These are phyloP conservation scores for Alternaria gaisen DNA, from an alignment of 2,329 filamentous ascomycete species.

Conservation along the genomic window DNA sequence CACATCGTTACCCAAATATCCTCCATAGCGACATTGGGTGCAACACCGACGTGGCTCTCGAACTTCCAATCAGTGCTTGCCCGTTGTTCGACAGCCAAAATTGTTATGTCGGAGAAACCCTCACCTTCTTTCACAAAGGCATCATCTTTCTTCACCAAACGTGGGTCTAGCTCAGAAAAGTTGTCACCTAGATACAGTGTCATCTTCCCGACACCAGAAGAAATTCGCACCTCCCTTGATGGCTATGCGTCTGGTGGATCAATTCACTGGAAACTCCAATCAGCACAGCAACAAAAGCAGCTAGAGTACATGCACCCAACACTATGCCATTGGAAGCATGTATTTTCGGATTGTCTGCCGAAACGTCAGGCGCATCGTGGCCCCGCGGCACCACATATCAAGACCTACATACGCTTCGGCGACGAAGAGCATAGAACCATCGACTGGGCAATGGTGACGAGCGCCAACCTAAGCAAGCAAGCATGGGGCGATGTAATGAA, in stretches of 20 bases:
- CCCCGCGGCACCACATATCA: slow-evolving; percentile 84
- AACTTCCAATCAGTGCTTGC: slow-evolving; percentile 57
- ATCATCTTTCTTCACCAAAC: slow-evolving; percentile 22
- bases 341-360: background rate
- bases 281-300: slow-evolving; percentile 75
- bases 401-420: slow-evolving; percentile 81
- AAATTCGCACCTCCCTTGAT: slow-evolving; percentile 78
- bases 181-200: slow-evolving; percentile 70
- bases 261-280: slow-evolving; percentile 82
- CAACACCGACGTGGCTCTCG: slow-evolving; percentile 75
- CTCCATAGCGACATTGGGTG: slow-evolving; percentile 81
- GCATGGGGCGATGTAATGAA: slow-evolving; percentile 79
- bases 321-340: slow-evolving; percentile 75
- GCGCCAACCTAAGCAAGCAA: slow-evolving; percentile 90
- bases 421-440: slow-evolving; percentile 59
- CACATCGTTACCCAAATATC: slow-evolving; percentile 72
- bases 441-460: slow-evolving; percentile 87
- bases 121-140: slow-evolving; percentile 8
- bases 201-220: slow-evolving; percentile 81
- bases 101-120: background rate
- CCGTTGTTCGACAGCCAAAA: slow-evolving; percentile 6
- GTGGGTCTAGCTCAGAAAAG: background rate
- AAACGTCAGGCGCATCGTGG: slow-evolving; percentile 39
- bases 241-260: slow-evolving; percentile 81
- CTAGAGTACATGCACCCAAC: slow-evolving; percentile 74